Base-by-base conservation (phyloP, 257 asterid genomes). In the Asclepias syriaca region DNA sequence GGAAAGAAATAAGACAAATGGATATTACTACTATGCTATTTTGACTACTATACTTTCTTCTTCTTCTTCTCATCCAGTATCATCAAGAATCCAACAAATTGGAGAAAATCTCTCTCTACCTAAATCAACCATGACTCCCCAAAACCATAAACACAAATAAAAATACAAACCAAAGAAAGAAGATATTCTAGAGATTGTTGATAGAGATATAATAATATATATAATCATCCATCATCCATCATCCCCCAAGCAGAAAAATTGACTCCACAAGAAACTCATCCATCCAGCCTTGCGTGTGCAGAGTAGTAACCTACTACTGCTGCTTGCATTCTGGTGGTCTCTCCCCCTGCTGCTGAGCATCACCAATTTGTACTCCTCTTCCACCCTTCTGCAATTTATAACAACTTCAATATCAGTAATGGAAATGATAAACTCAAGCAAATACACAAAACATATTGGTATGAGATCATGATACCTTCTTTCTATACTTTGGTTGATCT, bases 321-420 rank as follows among this genome's bases (percentile, higher is more conserved):
- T 90, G 98, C 81, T 90, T 88, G 87, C 98, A 90, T 78, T 92
- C 96, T 0, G 96, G 92, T 75, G 98, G 92, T 81, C 89, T 82
- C 89, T 92, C 97, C 15, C 96, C 97, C 73, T 81, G 87, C 73
- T 81, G 87, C 57, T 73, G 93, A 60, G 86, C 94, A 8, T 81
- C 96, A 4, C 72, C 93, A 1, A 61, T 88, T 34, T 81, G 81
- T 56, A 83, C 90, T 57, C 83, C 90, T 57, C 83, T 81, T 76
- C 81, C 93, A 74, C 85, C 68, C 84, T 83, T 92, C 98, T 89
- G 67, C 73, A 80, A 43, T 73, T 75, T 69, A 75, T 8, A 70
- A 18, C 32, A 60, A 14, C 18, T 64, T 32, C 29, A 43, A 43
- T 43, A 9, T 6, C 1, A 43, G 48, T 43, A 43, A 43, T 43